Evolutionary conservation across 768 basidiomycete species (phyloP), one percentile per base, ranked within the genome.

Genomic region (button mushroom (Agaricus bisporus)): DNA sequence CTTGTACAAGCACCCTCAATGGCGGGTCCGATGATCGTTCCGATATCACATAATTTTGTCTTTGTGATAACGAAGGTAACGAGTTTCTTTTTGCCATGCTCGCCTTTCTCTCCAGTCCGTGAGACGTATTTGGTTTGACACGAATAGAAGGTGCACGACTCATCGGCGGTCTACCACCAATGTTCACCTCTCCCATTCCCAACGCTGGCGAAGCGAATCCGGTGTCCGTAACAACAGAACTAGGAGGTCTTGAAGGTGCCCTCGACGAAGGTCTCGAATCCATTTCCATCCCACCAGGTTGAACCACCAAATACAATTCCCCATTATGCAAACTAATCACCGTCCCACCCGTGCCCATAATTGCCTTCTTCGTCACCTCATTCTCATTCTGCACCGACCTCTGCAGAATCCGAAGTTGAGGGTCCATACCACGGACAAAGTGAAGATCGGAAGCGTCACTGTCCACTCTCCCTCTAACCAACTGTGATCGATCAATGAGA

Each of bases 31-130:
- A 79, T 0, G 84, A 81, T 0, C 77, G 73, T 63, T 90, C 88
- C 1, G 81, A 69, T 8, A 79, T 67, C 5, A 84, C 70, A 32
- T 84, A 73, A 48, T 76, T 82, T 5, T 79, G 71, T 12, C 81
- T 75, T 20, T 80, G 74, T 0, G 88, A 84, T 9, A 91, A 74
- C 0, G 86, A 80, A n/a, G 90, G 90, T 7, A 93, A 68, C 1
- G 90, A 93, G 59, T 80, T 91, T 17, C 90, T 75, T 15, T 87
- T 78, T 1, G 86, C 83, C 51, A 84, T 62, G 60, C 88, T 91
- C 15, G 83, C 73, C 66, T 91, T 90, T n/a, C 89, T 79, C 41
- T 91, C 87, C 39, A 90, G 60, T 0, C 80, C 79, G 26, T 86
- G 80, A 0, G 83, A 82, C 0, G 82, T 76, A 26, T 81, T 78